Base-by-base conservation (phyloP, 345 rosid genomes). In the Salix arbutifolia region DNA sequence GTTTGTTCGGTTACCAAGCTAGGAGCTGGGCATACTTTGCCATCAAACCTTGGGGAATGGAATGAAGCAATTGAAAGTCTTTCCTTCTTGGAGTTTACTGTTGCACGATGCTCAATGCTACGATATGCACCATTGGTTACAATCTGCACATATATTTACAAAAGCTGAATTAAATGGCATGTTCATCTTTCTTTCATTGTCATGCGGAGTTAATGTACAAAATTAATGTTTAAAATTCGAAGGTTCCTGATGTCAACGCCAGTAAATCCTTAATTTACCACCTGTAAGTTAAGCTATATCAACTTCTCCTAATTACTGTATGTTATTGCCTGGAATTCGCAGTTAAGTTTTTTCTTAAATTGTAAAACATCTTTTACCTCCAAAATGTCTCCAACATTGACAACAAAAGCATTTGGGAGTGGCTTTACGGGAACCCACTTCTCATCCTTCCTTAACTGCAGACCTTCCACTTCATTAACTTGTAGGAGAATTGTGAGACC, bases 371-470 rank as follows among this genome's bases (percentile, higher is more conserved):
- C 0, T 37, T 4, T 71, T 74, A 77, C 86, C 83, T 84, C 84
- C n/a, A 83, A 26, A 3, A 62, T 46, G 69, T 86, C 84, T 19
- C 89, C 87, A 10, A 86, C 28, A 66, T 86, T 84, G 84, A 84
- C 72, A 42, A 82, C 42, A 16, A 84, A 82, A 9, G 85, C 82
- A 37, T 75, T 62, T 19, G 85, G 85, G 42, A 80, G 72, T 4
- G 85, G 81, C 60, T 66, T 84, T 18, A 84, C 64, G 1, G 87
- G 71, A 48, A 83, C 71, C 85, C 88, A 86, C 8, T 25, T 79
- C 7, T 78, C 88, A 61, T 77, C 75, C 67, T 78, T 81, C 77
- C 72, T 81, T 25, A 86, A 67, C 56, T 86, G 80, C 6, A 81
- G 74, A 13, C 86, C 86, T 69, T 50, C 83, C 1, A 81, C 78